These are phyloP conservation scores for Phytophthora pseudosyringae DNA, from an alignment of 352 stramenopile genomes.

Conservation along the genomic window DNA sequence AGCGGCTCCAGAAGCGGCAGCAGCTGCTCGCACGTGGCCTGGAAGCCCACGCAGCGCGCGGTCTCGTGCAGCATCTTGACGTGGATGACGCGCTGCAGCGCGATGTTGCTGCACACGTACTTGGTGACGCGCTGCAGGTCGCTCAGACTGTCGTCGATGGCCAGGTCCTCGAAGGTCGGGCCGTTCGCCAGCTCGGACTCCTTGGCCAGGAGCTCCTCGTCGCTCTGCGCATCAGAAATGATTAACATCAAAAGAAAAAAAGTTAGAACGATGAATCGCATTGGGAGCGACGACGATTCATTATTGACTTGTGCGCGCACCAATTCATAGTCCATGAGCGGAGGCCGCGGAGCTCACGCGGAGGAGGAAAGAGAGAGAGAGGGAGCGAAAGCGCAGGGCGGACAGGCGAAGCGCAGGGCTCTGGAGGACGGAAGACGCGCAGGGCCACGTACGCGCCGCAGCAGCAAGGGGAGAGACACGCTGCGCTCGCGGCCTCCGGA, in stretches of 20 bases:
- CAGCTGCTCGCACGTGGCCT: conserved; percentile 83
- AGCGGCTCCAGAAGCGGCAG: conserved; percentile 90
- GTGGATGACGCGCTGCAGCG: conserved; percentile 97
- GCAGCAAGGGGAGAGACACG: conserved; percentile 1
- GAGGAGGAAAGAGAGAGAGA: not conserved
- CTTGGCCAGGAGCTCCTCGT: conserved; percentile 38
- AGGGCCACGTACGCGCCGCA: conserved; percentile 1
- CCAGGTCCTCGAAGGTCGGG: conserved; percentile 98
- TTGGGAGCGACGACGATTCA: conserved; percentile 5
- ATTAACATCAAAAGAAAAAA: conserved; percentile 15
- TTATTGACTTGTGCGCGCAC: conserved; percentile 29
- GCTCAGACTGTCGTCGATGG: conserved; percentile 97
- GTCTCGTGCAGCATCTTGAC: conserved; percentile 95
- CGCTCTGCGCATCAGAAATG: conserved; percentile 14
- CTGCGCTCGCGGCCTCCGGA: conserved; percentile 1
- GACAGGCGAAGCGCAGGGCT: not conserved
- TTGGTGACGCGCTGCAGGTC: conserved; percentile 95
- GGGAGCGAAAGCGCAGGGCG: not conserved
- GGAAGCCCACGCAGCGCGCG: conserved; percentile 81
- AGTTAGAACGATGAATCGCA: conserved; percentile 36
- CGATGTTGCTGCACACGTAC: conserved; percentile 96
- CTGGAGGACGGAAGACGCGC: not conserved
- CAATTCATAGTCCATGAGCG: conserved; percentile 57
- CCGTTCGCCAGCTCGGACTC: conserved; percentile 49
- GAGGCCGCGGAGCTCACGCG: not conserved